A percentile compares a stretch with the other conserved stretches of the same genome.
phyloP scores from a whole-genome alignment of 805 yeast genomes.

The Nakazawaea ambrosiae region DNA sequence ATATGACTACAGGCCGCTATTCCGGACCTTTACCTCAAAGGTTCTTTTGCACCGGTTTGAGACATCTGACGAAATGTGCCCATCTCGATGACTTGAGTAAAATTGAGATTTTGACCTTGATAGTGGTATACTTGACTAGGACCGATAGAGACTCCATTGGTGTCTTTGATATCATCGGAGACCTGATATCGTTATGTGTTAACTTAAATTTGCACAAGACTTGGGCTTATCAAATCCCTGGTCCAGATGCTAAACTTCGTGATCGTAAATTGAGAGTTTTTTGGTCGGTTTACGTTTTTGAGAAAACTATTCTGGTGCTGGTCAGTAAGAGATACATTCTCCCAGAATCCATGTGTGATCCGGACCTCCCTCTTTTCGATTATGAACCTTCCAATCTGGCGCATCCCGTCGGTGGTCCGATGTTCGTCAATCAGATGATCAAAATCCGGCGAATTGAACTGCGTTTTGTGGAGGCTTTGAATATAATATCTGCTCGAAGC shows the following conservation, averaged over 20 bases:
- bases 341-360: constrained; percentile 42
- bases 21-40: constrained; percentile 47
- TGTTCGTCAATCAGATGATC: constrained; percentile 51
- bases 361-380: constrained; percentile 42
- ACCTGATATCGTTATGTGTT: constrained; percentile 42
- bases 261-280: constrained; percentile 46
- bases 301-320: constrained; percentile 54
- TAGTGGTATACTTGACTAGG: constrained; percentile 49
- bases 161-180: constrained; percentile 44
- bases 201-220: constrained; percentile 28
- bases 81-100: constrained; percentile 34
- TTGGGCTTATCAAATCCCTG: constrained; percentile 24
- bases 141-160: constrained; percentile 55
- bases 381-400: constrained; percentile 32
- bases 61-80: constrained; percentile 44
- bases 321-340: constrained; percentile 52
- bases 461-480: constrained; percentile 45
- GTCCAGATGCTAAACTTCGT: constrained; percentile 16
- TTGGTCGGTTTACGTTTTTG: constrained; percentile 60
- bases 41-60: constrained; percentile 52
- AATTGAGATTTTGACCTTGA: constrained; percentile 44
- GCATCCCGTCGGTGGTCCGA: constrained; percentile 26
- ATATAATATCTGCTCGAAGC: constrained; percentile 26
- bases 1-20: constrained; percentile 50
- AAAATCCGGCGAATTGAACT: constrained; percentile 54